These are phyloP conservation scores for Nitzschia sp. DNA, from an alignment of 108 stramenopile genomes.

Conservation along the genomic window DNA sequence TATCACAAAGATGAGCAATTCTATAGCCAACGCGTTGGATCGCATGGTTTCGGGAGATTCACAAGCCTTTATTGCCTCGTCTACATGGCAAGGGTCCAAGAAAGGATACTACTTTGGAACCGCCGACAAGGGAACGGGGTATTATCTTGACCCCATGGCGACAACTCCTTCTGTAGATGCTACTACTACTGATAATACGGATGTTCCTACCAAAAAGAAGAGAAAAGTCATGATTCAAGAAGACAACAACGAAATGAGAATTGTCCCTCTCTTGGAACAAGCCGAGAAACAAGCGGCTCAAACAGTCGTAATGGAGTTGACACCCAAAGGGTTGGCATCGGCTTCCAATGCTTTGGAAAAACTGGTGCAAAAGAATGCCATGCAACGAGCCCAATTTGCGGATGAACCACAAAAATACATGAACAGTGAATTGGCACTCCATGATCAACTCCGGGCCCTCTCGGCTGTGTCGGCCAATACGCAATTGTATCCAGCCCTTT, in stretches of 20 bases:
- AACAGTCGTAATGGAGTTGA: slow-evolving; percentile 45
- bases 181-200: background rate
- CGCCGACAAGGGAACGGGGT: slow-evolving; percentile 57
- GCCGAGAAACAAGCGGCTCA: slow-evolving; percentile 47
- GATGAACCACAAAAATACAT: slow-evolving; percentile 66
- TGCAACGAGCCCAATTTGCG: slow-evolving; percentile 44
- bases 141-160: slow-evolving; percentile 50
- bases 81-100: slow-evolving; percentile 52
- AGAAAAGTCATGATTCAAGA: slow-evolving; percentile 42
- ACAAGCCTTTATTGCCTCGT: slow-evolving; percentile 20
- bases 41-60: too few relatives aligned
- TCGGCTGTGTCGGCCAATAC: slow-evolving; percentile 49
- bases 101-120: slow-evolving; percentile 72
- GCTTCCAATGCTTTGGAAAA: slow-evolving; percentile 46
- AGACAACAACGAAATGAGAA: slow-evolving; percentile 51
- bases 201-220: slow-evolving; percentile 10
- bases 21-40: too few relatives aligned
- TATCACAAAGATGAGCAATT: too few relatives aligned
- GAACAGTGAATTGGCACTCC: slow-evolving; percentile 64
- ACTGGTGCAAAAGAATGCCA: slow-evolving; percentile 43
- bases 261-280: slow-evolving; percentile 58
- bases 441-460: slow-evolving; percentile 59
- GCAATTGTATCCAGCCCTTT: slow-evolving; percentile 39
- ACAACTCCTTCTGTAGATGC: slow-evolving; percentile 12
- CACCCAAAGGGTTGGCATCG: slow-evolving; percentile 46